Evolutionary conservation across 2,329 filamentous ascomycete species (phyloP).

Genomic region (Calonectria henricotiae): DNA sequence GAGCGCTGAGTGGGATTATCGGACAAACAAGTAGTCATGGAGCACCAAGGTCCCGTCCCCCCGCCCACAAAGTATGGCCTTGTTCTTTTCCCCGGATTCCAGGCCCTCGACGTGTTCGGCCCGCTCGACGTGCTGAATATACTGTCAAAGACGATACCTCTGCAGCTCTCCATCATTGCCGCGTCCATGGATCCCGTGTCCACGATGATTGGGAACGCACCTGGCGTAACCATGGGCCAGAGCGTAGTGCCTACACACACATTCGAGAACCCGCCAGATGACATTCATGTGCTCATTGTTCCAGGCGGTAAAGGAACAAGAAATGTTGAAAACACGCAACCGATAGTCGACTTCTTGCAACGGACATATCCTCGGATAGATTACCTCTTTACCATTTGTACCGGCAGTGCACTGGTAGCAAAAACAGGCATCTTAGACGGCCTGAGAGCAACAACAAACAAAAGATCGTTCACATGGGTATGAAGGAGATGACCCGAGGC

Average conservation of each 20-base stretch:
- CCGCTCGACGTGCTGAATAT: slow-evolving; percentile 58
- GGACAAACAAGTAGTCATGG: neutral
- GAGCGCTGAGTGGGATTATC: neutral
- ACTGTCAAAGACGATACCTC: slow-evolving; percentile 46
- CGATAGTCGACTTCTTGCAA: slow-evolving; percentile 62
- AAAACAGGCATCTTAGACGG: slow-evolving; percentile 72
- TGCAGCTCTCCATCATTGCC: slow-evolving; percentile 53
- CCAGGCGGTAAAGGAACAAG: slow-evolving; percentile 59
- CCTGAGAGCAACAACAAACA: slow-evolving; percentile 74
- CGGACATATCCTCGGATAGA: slow-evolving; percentile 61
- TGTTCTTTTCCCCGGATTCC: slow-evolving; percentile 48
- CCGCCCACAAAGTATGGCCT: slow-evolving; percentile 46
- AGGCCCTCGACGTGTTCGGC: slow-evolving; percentile 54
- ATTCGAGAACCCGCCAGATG: slow-evolving; percentile 55
- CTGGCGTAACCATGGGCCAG: slow-evolving; percentile 51
- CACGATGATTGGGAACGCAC: slow-evolving; percentile 38
- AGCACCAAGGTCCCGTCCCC: neutral
- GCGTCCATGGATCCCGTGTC: slow-evolving; percentile 53
- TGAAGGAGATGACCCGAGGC: neutral
- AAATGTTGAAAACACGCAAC: slow-evolving; percentile 43
- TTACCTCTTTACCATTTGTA: slow-evolving; percentile 76
- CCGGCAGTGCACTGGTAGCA: slow-evolving; percentile 71
- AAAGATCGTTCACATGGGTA: slow-evolving; percentile 63
- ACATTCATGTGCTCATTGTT: slow-evolving; percentile 60
- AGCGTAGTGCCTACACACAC: slow-evolving; percentile 59